Evolutionary conservation across 2,329 filamentous ascomycete genomes (phyloP).

Genomic region (Colletotrichum truncatum): DNA sequence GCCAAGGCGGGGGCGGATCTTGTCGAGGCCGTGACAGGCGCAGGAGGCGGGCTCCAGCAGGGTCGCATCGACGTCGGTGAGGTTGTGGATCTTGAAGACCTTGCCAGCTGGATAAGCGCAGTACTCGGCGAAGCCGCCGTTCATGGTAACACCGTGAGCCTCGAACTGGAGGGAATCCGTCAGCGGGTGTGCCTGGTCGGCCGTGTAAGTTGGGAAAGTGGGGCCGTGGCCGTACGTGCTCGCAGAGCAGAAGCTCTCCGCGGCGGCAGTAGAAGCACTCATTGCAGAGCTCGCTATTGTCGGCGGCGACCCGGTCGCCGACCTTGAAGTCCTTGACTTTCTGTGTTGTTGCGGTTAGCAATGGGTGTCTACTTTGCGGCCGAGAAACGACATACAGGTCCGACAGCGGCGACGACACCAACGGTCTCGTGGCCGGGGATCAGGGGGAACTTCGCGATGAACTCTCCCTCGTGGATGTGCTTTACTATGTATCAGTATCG

Average conservation of each 20-base stretch:
- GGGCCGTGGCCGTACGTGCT: constrained; percentile 54
- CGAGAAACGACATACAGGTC: constrained; percentile 42
- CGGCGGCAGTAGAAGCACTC: constrained; percentile 80
- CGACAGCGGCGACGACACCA: constrained; percentile 68
- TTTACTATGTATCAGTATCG: constrained; percentile 31
- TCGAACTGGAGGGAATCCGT: constrained; percentile 54
- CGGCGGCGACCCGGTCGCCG: constrained; percentile 71
- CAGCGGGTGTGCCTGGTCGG: background rate
- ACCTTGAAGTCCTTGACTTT: constrained; percentile 68
- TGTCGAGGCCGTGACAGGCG: constrained; percentile 75
- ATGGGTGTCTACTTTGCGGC: background rate
- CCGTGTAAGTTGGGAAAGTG: background rate
- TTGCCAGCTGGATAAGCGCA: constrained; percentile 59
- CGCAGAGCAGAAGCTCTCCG: constrained; percentile 73
- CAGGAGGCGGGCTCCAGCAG: constrained; percentile 77
- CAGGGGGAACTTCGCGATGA: constrained; percentile 69
- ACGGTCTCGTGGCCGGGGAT: constrained; percentile 76
- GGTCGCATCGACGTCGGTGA: constrained; percentile 74
- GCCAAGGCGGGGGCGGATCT: constrained; percentile 72
- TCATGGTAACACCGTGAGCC: constrained; percentile 73
- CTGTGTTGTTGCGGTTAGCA: constrained; percentile 34
- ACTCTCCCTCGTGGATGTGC: constrained; percentile 76
- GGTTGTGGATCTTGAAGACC: constrained; percentile 73
- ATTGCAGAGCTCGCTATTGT: constrained; percentile 73
- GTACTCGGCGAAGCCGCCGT: constrained; percentile 80